Percentiles rank a stretch among this genome's conserved stretches.
phyloP scores from a whole-genome alignment of 2,329 filamentous ascomycete genomes.

The Xylariaceae sp. region DNA sequence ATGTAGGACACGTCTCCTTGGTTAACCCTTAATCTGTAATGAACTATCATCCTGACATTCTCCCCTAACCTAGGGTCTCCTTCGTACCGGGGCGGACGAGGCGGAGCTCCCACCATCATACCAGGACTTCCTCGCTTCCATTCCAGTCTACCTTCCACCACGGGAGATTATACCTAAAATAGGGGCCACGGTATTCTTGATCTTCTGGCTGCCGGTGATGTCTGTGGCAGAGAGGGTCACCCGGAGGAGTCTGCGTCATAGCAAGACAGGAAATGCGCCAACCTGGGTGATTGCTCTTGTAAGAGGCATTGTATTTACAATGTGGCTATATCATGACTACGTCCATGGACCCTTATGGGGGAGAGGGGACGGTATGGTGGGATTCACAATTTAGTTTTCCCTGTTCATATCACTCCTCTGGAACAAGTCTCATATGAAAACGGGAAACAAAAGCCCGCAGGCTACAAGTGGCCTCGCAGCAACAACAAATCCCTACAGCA shows the following conservation, averaged over 20 bases:
- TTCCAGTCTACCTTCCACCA: constrained; percentile 8
- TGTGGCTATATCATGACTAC: constrained; percentile 14
- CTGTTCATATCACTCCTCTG: not conserved
- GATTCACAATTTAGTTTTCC: not conserved
- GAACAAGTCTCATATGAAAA: too few species aligned
- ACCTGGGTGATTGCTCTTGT: constrained; percentile 38
- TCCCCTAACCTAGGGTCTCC: constrained; percentile 5
- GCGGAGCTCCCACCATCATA: constrained; percentile 6
- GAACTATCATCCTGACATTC: not conserved
- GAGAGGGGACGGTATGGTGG: constrained; percentile 7
- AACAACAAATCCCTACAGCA: too few species aligned
- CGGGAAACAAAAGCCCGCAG: too few species aligned
- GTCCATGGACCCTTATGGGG: constrained; percentile 10
- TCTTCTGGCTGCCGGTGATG: constrained; percentile 11
- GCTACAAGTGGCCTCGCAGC: too few species aligned
- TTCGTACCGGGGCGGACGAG: constrained; percentile 5
- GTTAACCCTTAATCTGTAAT: too few species aligned
- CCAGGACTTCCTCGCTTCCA: constrained; percentile 2
- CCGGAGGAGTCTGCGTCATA: not conserved
- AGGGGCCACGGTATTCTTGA: constrained; percentile 9
- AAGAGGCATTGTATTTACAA: constrained; percentile 1
- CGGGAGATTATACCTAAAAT: not conserved
- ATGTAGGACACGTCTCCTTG: not conserved
- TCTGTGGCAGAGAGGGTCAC: constrained; percentile 8
- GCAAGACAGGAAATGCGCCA: constrained; percentile 29